A percentile compares a stretch with the other conserved stretches of the same genome.
phyloP scores from a whole-genome alignment of 2,329 filamentous ascomycete species.

The Colletotrichum abscissum region DNA sequence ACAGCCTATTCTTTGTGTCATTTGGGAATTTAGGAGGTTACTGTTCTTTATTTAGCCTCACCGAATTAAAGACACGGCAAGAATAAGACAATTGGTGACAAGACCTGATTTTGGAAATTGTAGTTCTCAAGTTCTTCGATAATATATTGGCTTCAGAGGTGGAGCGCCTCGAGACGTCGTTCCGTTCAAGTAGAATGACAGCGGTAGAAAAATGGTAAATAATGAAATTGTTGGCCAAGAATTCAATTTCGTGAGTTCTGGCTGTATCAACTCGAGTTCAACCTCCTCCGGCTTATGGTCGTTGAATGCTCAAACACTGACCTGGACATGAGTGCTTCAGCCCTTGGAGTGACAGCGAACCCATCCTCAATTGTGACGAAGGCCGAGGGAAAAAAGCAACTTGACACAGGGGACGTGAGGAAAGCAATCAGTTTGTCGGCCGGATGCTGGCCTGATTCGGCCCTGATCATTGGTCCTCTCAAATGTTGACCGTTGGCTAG shows the following conservation, averaged over 20 bases:
- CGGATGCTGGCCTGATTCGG: neutral
- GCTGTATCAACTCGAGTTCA: neutral
- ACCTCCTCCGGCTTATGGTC: neutral
- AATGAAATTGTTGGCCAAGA: neutral
- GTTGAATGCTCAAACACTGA: neutral
- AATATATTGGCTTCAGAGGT: neutral
- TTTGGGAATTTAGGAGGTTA: neutral
- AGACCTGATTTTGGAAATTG: neutral
- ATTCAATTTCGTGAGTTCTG: neutral
- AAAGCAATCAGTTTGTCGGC: slow-evolving; percentile 1
- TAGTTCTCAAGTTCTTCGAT: neutral
- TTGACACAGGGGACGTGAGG: neutral
- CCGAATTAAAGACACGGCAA: neutral
- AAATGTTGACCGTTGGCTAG: neutral
- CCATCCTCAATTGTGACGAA: neutral
- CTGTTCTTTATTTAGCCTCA: neutral
- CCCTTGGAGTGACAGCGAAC: neutral
- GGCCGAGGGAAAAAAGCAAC: slow-evolving; percentile 1
- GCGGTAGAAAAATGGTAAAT: neutral
- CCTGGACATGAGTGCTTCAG: neutral
- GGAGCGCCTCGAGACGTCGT: neutral
- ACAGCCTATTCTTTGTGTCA: neutral
- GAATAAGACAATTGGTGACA: neutral
- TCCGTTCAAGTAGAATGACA: neutral
- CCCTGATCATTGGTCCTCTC: neutral